phyloP scores from a whole-genome alignment of 352 stramenopile species.

The Globisporangium perplexum region DNA sequence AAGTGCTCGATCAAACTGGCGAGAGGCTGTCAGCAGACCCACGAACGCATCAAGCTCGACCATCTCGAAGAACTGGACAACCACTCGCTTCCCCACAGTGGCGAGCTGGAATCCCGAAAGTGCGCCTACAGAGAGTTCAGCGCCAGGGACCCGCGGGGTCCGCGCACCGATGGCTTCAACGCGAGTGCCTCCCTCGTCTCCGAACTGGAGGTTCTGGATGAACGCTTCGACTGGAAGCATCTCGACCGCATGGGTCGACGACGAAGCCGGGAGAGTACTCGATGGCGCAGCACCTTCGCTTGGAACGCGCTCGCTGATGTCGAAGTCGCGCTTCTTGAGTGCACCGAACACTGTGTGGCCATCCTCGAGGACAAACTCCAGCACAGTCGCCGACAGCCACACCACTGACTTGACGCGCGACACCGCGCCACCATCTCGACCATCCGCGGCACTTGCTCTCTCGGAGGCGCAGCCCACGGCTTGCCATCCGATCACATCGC shows the following conservation, averaged over 20 bases:
- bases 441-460: neutral
- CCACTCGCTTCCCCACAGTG: conserved; percentile 9
- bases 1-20: conserved; percentile 38
- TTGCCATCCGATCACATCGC: conserved; percentile 54
- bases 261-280: neutral
- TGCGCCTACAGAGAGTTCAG: neutral
- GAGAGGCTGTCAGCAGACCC: conserved; percentile 24
- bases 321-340: neutral
- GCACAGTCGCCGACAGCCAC: conserved; percentile 4
- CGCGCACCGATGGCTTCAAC: neutral
- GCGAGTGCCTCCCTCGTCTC: neutral
- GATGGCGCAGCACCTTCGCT: neutral
- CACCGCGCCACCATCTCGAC: neutral
- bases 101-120: conserved; percentile 13
- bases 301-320: neutral
- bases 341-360: conserved; percentile 8
- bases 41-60: conserved; percentile 25
- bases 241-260: neutral
- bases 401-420: neutral
- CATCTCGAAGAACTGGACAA: conserved; percentile 15
- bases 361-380: conserved; percentile 7
- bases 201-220: neutral
- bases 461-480: conserved; percentile 9
- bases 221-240: neutral
- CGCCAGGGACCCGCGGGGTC: neutral